These are phyloP conservation scores for Cladobotryum mycophilum DNA, from an alignment of 2,329 filamentous ascomycete genomes.

Conservation along the genomic window DNA sequence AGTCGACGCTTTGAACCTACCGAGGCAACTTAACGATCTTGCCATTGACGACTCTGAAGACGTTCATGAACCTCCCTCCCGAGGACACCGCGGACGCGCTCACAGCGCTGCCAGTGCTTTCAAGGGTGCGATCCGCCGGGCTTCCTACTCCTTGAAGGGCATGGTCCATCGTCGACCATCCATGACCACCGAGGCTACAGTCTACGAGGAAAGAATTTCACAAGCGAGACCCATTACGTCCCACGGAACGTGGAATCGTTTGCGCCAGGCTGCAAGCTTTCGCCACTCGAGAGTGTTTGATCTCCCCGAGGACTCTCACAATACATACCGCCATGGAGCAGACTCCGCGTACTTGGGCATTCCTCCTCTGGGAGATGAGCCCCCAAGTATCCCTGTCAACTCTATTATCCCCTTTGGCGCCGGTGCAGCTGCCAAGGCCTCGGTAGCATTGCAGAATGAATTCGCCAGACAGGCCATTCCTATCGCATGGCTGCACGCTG, in stretches of 20 bases:
- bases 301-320: conserved; percentile 31
- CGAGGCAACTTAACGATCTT: conserved; percentile 25
- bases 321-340: conserved; percentile 25
- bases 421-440: conserved; percentile 56
- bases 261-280: conserved; percentile 46
- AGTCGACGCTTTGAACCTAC: conserved; percentile 24
- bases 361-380: conserved; percentile 46
- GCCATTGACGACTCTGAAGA: conserved; percentile 28
- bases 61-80: conserved; percentile 16
- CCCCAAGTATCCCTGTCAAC: conserved; percentile 31
- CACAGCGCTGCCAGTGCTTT: conserved; percentile 29
- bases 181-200: conserved; percentile 26
- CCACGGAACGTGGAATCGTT: conserved; percentile 44
- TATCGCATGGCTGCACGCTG: conserved; percentile 37
- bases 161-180: conserved; percentile 46
- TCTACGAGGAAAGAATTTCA: conserved; percentile 21
- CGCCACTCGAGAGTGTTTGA: conserved; percentile 42
- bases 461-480: conserved; percentile 32
- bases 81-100: conserved; percentile 20
- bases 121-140: conserved; percentile 48
- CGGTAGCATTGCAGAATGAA: conserved; percentile 54
- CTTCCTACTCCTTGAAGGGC: conserved; percentile 48
- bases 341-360: conserved; percentile 32
- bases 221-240: conserved; percentile 38
- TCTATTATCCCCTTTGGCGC: conserved; percentile 50